Conservation (phyloP, 2,329 filamentous ascomycete species). For the Beauveria asiatica region DNA sequence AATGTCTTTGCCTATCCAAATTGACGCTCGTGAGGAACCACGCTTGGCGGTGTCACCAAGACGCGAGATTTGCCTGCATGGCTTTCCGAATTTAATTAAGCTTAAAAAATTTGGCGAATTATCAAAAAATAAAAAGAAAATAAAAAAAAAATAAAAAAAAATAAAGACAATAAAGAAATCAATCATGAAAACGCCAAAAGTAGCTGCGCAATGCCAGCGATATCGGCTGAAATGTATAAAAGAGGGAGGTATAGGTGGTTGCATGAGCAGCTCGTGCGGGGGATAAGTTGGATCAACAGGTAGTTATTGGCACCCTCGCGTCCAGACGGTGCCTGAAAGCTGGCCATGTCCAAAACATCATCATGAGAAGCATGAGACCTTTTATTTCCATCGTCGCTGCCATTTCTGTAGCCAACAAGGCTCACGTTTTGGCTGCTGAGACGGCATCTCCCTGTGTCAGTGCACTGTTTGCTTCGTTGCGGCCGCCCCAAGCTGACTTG, state of each 20-base stretch:
- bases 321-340: too few species aligned
- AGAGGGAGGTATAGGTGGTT: not conserved
- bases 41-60: not conserved
- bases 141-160: too few species aligned
- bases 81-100: too few species aligned
- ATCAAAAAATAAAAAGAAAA: too few species aligned
- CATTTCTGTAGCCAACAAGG: not conserved
- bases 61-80: not conserved
- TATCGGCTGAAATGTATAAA: not conserved
- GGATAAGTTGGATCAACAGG: too few species aligned
- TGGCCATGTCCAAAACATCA: too few species aligned
- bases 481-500: too few species aligned
- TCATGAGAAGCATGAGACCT: too few species aligned
- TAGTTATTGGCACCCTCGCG: too few species aligned
- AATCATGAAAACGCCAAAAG: too few species aligned
- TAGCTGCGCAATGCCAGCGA: not conserved
- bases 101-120: not conserved
- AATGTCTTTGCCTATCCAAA: not conserved
- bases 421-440: not conserved
- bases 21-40: not conserved
- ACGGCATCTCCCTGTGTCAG: not conserved
- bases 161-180: too few species aligned
- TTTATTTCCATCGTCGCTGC: not conserved
- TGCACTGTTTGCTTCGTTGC: not conserved
- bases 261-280: too few species aligned